phyloP scores from a whole-genome alignment of 1,284 basidiomycete species.

The Hemileia vastatrix region DNA sequence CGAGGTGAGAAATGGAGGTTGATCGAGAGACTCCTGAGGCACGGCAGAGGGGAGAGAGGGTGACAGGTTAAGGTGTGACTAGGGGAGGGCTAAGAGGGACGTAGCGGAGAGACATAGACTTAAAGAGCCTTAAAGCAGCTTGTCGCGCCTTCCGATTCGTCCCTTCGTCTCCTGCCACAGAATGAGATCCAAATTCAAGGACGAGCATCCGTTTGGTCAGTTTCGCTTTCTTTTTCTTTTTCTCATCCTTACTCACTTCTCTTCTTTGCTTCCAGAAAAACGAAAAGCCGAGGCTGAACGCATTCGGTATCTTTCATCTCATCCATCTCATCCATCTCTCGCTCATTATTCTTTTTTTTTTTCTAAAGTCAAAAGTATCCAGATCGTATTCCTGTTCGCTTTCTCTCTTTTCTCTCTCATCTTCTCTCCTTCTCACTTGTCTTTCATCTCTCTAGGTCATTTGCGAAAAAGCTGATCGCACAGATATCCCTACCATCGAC shows the following conservation, averaged over 20 bases:
- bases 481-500: slow-evolving; percentile 98
- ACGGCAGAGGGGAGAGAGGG: too few species aligned
- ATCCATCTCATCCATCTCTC: neutral
- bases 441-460: slow-evolving; percentile 62
- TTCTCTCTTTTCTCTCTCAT: neutral
- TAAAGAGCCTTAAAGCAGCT: too few species aligned
- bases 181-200: slow-evolving; percentile 97
- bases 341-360: neutral
- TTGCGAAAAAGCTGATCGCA: slow-evolving; percentile 98
- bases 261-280: slow-evolving; percentile 3
- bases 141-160: too few species aligned
- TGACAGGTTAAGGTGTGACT: too few species aligned
- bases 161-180: neutral
- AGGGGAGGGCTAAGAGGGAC: too few species aligned
- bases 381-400: slow-evolving; percentile 21
- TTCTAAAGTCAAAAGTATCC: slow-evolving; percentile 18
- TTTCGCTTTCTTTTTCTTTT: neutral
- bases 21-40: too few species aligned
- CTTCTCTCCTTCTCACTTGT: neutral
- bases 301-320: slow-evolving; percentile 49
- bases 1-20: too few species aligned
- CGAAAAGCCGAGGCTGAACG: slow-evolving; percentile 51
- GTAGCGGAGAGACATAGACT: too few species aligned
- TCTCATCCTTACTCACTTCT: neutral
- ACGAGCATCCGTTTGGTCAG: slow-evolving; percentile 79